Evolutionary conservation across 139 green algal genomes (phyloP).

Genomic region (Diplosphaera chodatii): DNA sequence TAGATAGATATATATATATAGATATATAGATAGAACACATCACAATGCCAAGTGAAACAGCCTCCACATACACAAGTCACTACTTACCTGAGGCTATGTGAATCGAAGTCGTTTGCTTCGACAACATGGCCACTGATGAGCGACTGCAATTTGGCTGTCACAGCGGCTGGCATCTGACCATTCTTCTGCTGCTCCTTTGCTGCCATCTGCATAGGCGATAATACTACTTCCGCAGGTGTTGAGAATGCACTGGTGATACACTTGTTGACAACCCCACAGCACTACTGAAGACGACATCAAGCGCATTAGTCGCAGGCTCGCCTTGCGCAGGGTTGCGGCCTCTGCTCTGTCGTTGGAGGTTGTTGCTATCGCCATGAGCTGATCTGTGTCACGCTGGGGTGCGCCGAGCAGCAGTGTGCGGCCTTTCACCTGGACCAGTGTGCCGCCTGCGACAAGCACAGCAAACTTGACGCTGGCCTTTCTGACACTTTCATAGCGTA

Average conservation of each 20-base stretch:
- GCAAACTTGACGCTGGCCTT: too few relatives aligned
- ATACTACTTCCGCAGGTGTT: too few relatives aligned
- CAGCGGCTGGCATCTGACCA: neutral
- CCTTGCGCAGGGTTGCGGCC: neutral
- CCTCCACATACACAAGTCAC: too few relatives aligned
- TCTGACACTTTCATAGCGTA: too few relatives aligned
- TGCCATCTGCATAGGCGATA: neutral
- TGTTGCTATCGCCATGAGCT: neutral
- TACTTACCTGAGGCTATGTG: neutral
- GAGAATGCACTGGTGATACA: too few relatives aligned
- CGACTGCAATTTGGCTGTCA: neutral
- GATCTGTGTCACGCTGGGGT: neutral
- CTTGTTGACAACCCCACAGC: too few relatives aligned
- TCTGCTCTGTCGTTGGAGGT: neutral
- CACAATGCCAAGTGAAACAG: too few relatives aligned
- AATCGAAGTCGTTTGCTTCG: neutral
- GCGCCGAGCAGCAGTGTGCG: neutral
- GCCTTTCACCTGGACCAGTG: neutral
- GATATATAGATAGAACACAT: too few relatives aligned
- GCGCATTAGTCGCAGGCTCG: too few relatives aligned
- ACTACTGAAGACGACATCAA: neutral
- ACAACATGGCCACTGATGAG: neutral
- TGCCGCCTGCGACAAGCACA: neutral
- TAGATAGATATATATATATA: too few relatives aligned
- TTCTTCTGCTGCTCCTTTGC: neutral